Base-by-base conservation (phyloP, 805 yeast species). In the Tetrapisispora fleetii region DNA sequence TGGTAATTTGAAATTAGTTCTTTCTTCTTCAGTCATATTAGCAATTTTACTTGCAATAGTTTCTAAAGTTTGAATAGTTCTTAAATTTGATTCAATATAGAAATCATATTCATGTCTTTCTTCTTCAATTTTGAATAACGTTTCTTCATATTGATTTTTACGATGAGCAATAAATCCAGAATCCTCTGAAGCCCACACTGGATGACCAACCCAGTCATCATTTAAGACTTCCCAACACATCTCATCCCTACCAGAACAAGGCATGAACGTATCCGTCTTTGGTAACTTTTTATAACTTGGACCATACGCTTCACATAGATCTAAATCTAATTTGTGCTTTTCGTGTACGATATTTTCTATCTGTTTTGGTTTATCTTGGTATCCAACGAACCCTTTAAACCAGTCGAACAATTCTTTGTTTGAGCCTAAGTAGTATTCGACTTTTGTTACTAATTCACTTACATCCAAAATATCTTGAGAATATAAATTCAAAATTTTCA, bases 111-210 rank as follows among this genome's bases (percentile, higher is more conserved):
- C 99, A 57, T 90, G 95, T 63, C 99, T 81, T 69, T 93, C 99
- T 65, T 93, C 99, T 67, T 93, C 99, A 50, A 90, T 87, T 64
- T 95, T 83, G 71, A 89, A 90, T 48, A 93, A 69, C 45, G 93
- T 86, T 65, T 93, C 99, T 67, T 93, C 99, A 64, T 91, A 93
- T 69, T 93, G 99, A 64, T 93, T 93, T 68, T 93, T 93, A 55
- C 98, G 80, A 66, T 93, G 99, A n/a, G 99, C 96, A 63, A 93
- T 90, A 59, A 91, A 93, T 0, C 99, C 99, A 13, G 96, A 86
- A 66, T 93, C 99, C 66, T 93, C 99, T 0, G 98, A 91, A 4
- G 98, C 99, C 99, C 99, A 93, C n/a, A 96, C 95, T 21, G 99
- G 99, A 67, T 93, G 98, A 7, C 97, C 96, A 35, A 93, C 98